Base-by-base conservation (phyloP, 23 red algal genomes). In the Chondrus crispus region DNA sequence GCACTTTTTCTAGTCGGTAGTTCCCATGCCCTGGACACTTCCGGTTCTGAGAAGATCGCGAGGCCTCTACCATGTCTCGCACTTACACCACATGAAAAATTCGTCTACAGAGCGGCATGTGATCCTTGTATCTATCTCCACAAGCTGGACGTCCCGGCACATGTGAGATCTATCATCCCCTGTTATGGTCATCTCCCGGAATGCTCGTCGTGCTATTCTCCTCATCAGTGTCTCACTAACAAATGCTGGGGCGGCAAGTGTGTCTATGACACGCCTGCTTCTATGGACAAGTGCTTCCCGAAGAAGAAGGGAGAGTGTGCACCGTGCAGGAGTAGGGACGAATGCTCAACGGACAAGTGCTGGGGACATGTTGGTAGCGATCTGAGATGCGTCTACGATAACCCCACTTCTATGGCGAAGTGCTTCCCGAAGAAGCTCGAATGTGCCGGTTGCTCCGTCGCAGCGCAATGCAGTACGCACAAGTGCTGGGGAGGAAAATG, bases 391-490 rank as follows among this genome's bases (percentile, higher is more conserved):
- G 85, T 88, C 5, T 74, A 46, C 53, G 35, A 60, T 29, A 88
- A 63, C n/a, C 7, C 12, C 10, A 22, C 85, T 18, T 88, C 85
- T 18, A 51, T 19, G 68, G n/a, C 30, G 3, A 88, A 75, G 68
- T 88, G 85, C 66, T 88, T 88, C 70, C 43, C 43, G 36, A 42
- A 46, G 26, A 74, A 74, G 22, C 44, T 51, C 7, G 85, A 90
- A 68, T 90, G 87, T 49, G 74, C 55, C 6, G 41, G 39, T 64
- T 90, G 87, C 52, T 46, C 51, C 2, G 46, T n/a, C 3, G 42
- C 33, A 8, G 18, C 55, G 14, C 37, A 87, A 40, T 87, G 83
- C 58, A 16, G 35, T 9, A 77, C 71, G 44, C 8, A 77, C 38
- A 77, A 77, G 71, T 77, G 71, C 71, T 77, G 71, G 71, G 38